phyloP scores from a whole-genome alignment of 306 rosid species.

The Malus sylvestris region DNA sequence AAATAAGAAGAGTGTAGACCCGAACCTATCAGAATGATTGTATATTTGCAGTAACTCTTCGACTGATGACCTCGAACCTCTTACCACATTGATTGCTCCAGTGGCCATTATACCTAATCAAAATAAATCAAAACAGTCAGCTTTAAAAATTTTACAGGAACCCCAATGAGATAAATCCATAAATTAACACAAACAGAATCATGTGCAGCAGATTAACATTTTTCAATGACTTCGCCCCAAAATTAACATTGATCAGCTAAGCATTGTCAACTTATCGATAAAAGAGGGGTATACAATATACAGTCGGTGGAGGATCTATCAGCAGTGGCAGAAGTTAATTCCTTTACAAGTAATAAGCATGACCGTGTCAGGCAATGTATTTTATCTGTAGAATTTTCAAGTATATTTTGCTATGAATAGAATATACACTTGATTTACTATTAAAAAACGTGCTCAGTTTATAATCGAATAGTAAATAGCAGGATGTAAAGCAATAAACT shows the following conservation, averaged over 20 bases:
- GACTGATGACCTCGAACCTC: constrained; percentile 88
- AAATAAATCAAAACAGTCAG: constrained; percentile 22
- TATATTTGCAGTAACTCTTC: constrained; percentile 81
- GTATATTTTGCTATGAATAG: not conserved
- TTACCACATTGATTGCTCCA: constrained; percentile 86
- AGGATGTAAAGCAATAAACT: constrained; percentile 2
- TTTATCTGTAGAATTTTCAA: not conserved
- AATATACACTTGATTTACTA: not conserved
- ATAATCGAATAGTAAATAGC: not conserved
- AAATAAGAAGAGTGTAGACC: not conserved
- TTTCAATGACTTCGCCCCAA: not conserved
- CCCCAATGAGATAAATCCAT: not conserved
- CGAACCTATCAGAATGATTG: constrained; percentile 78
- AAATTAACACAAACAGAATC: not conserved
- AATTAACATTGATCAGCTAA: not conserved
- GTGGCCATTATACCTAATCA: constrained; percentile 82
- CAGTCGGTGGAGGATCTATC: not conserved
- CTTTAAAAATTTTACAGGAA: not conserved
- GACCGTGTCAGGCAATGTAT: not conserved
- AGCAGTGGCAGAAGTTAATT: not conserved
- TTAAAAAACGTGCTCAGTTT: not conserved
- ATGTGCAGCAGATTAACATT: not conserved
- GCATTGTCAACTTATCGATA: not conserved
- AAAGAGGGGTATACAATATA: not conserved
- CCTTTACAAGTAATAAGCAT: not conserved